phyloP scores from a whole-genome alignment of 2,329 filamentous ascomycete species.

The Apiospora hydei region DNA sequence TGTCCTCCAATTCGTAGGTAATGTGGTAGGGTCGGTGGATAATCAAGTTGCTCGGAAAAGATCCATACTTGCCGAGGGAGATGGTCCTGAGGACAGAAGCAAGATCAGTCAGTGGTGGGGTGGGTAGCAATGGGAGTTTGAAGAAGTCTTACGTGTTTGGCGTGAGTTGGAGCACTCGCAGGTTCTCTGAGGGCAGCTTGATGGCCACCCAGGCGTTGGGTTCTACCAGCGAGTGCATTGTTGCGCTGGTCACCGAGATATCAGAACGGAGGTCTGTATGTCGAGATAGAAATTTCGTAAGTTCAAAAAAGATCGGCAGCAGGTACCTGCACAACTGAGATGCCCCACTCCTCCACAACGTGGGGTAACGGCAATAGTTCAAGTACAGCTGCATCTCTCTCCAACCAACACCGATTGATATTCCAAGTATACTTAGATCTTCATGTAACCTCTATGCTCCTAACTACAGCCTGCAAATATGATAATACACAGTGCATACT shows the following conservation, averaged over 20 bases:
- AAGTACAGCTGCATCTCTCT: background rate
- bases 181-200: slow-evolving; percentile 64
- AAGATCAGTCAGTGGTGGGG: slow-evolving; percentile 24
- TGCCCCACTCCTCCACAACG: slow-evolving; percentile 9
- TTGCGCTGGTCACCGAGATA: slow-evolving; percentile 22
- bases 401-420: background rate
- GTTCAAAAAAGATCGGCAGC: slow-evolving; percentile 15
- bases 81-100: slow-evolving; percentile 67
- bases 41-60: slow-evolving; percentile 87
- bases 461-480: background rate
- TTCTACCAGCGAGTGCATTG: slow-evolving; percentile 56
- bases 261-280: background rate
- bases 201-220: slow-evolving; percentile 68
- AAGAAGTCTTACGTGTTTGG: slow-evolving; percentile 63
- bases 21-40: slow-evolving; percentile 90
- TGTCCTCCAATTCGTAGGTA: slow-evolving; percentile 88
- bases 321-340: background rate
- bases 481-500: background rate
- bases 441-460: background rate
- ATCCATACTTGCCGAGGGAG: slow-evolving; percentile 90
- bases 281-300: slow-evolving; percentile 10
- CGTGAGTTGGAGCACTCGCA: slow-evolving; percentile 63
- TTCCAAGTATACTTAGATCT: background rate
- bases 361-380: slow-evolving; percentile 7
- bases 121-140: slow-evolving; percentile 26